phyloP scores from a whole-genome alignment of 164 flowering plant species.

The Cinnamomum micranthum region DNA sequence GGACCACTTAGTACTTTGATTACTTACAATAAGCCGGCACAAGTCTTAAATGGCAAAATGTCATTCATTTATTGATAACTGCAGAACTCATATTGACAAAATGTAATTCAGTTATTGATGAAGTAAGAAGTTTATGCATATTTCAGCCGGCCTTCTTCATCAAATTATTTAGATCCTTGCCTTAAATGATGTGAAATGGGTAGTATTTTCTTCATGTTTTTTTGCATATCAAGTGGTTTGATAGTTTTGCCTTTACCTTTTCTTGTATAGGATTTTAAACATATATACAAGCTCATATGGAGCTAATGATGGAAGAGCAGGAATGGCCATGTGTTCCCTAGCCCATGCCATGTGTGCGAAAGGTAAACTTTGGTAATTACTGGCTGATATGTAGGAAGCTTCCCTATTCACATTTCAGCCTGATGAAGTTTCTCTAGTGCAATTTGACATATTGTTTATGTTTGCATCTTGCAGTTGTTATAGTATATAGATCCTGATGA shows the following conservation, averaged over 20 bases:
- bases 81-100: not conserved
- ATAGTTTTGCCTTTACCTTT: constrained; percentile 1
- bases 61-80: not conserved
- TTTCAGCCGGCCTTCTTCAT: too few relatives aligned
- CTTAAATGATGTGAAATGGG: too few relatives aligned
- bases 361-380: constrained; percentile 39
- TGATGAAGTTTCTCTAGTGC: not conserved
- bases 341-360: constrained; percentile 74
- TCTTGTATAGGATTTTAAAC: constrained; percentile 44
- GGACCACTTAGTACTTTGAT: too few relatives aligned
- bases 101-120: too few relatives aligned
- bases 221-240: not conserved
- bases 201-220: not conserved
- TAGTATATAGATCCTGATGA: not conserved
- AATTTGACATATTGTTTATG: not conserved
- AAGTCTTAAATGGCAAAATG: not conserved
- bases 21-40: too few relatives aligned
- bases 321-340: constrained; percentile 78
- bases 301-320: constrained; percentile 81
- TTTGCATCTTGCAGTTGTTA: not conserved
- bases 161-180: not conserved
- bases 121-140: too few relatives aligned
- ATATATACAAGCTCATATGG: constrained; percentile 63
- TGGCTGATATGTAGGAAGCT: not conserved
- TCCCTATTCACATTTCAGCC: not conserved